Conservation (phyloP, 768 basidiomycete genomes). For the Hygrophorus russula region DNA sequence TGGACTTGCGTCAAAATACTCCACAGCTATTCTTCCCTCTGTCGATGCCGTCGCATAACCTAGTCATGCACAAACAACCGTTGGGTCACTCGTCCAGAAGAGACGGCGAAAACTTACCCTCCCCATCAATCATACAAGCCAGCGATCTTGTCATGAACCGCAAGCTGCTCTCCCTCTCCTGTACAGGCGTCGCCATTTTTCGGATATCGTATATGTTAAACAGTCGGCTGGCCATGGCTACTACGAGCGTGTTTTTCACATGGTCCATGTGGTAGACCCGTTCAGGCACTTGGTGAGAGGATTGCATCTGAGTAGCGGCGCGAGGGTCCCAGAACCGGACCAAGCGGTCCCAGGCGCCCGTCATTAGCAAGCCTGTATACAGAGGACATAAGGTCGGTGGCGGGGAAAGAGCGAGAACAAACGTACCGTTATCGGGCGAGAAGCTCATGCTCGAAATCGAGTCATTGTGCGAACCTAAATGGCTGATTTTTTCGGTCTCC, state of each 20-base stretch:
- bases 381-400: background rate
- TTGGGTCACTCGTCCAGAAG: background rate
- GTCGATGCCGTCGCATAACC: constrained; percentile 92
- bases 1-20: constrained; percentile 83
- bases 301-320: constrained; percentile 41
- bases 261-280: constrained; percentile 81
- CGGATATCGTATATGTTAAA: constrained; percentile 86
- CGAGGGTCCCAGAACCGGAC: constrained; percentile 84
- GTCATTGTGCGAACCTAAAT: constrained; percentile 75
- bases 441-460: constrained; percentile 71
- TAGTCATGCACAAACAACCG: constrained; percentile 14
- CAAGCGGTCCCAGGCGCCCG: constrained; percentile 89
- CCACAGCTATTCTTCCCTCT: constrained; percentile 93
- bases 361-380: constrained; percentile 55
- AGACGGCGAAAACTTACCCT: constrained; percentile 40
- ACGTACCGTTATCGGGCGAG: constrained; percentile 52
- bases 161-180: constrained; percentile 83
- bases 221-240: constrained; percentile 85
- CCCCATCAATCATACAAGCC: constrained; percentile 87
- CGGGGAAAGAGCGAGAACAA: background rate
- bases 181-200: constrained; percentile 62
- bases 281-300: constrained; percentile 61
- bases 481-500: constrained; percentile 53
- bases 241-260: constrained; percentile 70
- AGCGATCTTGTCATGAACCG: constrained; percentile 92